These are phyloP conservation scores for Fistulinella prunicolor DNA, from an alignment of 768 basidiomycete species.

Conservation along the genomic window DNA sequence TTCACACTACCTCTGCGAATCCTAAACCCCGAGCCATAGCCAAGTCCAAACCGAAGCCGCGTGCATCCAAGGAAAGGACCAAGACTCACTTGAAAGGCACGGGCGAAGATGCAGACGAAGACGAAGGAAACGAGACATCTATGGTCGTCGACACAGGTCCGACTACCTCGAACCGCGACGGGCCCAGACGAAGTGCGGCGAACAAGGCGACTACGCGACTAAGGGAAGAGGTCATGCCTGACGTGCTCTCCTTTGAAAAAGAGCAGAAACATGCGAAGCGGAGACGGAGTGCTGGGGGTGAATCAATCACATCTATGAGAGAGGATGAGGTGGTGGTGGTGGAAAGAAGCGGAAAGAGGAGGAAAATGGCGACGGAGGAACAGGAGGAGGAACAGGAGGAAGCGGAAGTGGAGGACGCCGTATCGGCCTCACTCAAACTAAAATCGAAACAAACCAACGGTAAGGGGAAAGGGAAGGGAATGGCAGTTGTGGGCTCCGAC, in stretches of 20 bases:
- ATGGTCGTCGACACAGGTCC: slow-evolving; percentile 11
- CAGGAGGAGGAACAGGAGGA: slow-evolving; percentile 28
- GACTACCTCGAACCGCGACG: slow-evolving; percentile 16
- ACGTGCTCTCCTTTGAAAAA: slow-evolving; percentile 64
- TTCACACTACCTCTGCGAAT: not conserved
- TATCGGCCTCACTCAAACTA: slow-evolving; percentile 11
- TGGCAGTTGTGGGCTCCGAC: not conserved
- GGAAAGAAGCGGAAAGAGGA: slow-evolving; percentile 17
- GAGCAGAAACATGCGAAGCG: slow-evolving; percentile 50
- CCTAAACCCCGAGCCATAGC: slow-evolving; percentile 1
- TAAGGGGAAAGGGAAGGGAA: slow-evolving; percentile 9
- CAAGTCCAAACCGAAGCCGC: slow-evolving; percentile 3
- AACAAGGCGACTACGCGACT: slow-evolving; percentile 47
- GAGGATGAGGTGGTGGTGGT: slow-evolving; percentile 17
- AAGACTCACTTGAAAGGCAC: not conserved
- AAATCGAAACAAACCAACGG: slow-evolving; percentile 13
- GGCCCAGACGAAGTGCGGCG: slow-evolving; percentile 50
- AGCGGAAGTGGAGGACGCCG: slow-evolving; percentile 16
- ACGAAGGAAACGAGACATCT: slow-evolving; percentile 5
- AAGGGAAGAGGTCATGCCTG: slow-evolving; percentile 67
- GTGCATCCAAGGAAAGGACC: not conserved
- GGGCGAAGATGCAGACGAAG: not conserved
- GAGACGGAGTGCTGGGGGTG: slow-evolving; percentile 32
- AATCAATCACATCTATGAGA: slow-evolving; percentile 13
- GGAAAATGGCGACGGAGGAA: slow-evolving; percentile 16